These are phyloP conservation scores for Nicotiana tomentosiformis DNA, from an alignment of 257 asterid genomes.

Conservation along the genomic window DNA sequence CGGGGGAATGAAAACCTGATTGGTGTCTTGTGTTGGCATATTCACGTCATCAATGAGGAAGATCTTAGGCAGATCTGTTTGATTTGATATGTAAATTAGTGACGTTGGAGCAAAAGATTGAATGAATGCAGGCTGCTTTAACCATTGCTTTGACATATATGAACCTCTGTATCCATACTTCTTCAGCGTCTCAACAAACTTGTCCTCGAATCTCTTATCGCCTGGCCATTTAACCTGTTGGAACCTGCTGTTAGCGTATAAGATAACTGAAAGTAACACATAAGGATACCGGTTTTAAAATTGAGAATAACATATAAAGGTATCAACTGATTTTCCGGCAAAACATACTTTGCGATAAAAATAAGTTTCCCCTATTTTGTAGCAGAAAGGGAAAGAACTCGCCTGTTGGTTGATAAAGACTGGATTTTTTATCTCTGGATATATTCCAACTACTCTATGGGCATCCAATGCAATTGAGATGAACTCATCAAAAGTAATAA, in stretches of 20 bases:
- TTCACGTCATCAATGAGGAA: slow-evolving; percentile 56
- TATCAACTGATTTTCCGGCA: background rate
- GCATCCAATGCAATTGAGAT: slow-evolving; percentile 83
- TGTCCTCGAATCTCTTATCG: slow-evolving; percentile 84
- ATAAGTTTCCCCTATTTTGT: slow-evolving; percentile 2
- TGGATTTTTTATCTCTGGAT: slow-evolving; percentile 97
- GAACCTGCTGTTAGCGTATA: slow-evolving; percentile 5
- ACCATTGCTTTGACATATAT: slow-evolving; percentile 83
- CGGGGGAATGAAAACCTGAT: slow-evolving; percentile 51
- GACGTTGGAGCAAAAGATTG: slow-evolving; percentile 97
- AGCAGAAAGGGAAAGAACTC: slow-evolving; percentile 28
- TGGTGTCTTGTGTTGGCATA: slow-evolving; percentile 76
- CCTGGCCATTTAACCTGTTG: slow-evolving; percentile 83
- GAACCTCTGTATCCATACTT: slow-evolving; percentile 81
- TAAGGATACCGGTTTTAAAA: background rate
- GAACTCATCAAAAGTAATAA: slow-evolving; percentile 83
- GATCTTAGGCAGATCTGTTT: slow-evolving; percentile 76
- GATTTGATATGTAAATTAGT: slow-evolving; percentile 62
- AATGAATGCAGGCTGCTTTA: slow-evolving; percentile 73
- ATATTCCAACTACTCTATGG: slow-evolving; percentile 84
- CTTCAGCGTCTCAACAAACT: slow-evolving; percentile 63
- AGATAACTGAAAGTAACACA: background rate
- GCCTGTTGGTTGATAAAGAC: slow-evolving; percentile 77
- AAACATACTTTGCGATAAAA: background rate
- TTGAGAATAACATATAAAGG: background rate